Evolutionary conservation across 768 basidiomycete species (phyloP).

Genomic region (Lentinula detonsa): DNA sequence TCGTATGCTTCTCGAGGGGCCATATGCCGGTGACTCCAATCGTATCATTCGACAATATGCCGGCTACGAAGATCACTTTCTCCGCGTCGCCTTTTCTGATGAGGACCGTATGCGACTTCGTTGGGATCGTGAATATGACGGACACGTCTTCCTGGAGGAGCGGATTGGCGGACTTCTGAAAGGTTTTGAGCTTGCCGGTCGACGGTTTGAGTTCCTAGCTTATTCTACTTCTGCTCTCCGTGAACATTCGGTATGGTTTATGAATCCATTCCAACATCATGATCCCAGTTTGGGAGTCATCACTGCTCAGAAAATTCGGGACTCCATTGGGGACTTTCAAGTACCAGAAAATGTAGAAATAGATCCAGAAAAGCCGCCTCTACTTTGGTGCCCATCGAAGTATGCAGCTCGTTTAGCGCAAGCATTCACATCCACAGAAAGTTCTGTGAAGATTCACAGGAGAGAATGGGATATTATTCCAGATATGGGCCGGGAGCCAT

Average conservation of each 20-base stretch:
- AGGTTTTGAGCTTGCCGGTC: slow-evolving; percentile 69
- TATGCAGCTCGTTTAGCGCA: slow-evolving; percentile 80
- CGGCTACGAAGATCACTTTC: slow-evolving; percentile 48
- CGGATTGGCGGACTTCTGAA: slow-evolving; percentile 57
- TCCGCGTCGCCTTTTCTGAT: slow-evolving; percentile 82
- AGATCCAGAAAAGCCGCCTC: slow-evolving; percentile 3
- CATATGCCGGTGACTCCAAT: slow-evolving; percentile 71
- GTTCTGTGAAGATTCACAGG: slow-evolving; percentile 50
- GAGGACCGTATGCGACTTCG: slow-evolving; percentile 73
- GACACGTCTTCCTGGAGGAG: slow-evolving; percentile 43
- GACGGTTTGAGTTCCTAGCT: slow-evolving; percentile 72
- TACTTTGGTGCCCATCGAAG: slow-evolving; percentile 62
- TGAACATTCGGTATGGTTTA: slow-evolving; percentile 81
- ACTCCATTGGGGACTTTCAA: slow-evolving; percentile 62
- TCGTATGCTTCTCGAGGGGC: slow-evolving; percentile 69
- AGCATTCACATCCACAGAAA: slow-evolving; percentile 79
- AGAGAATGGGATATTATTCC: slow-evolving; percentile 58
- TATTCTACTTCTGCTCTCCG: slow-evolving; percentile 77
- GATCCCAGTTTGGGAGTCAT: slow-evolving; percentile 32
- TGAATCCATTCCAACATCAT: slow-evolving; percentile 51
- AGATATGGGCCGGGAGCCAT: slow-evolving; percentile 44
- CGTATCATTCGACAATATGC: slow-evolving; percentile 67
- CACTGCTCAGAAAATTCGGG: slow-evolving; percentile 53
- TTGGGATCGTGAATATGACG: slow-evolving; percentile 66
- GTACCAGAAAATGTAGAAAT: slow-evolving; percentile 19